Evolutionary conservation across 2,329 filamentous ascomycete genomes (phyloP).

Genomic region (Orbilia ellipsospora): DNA sequence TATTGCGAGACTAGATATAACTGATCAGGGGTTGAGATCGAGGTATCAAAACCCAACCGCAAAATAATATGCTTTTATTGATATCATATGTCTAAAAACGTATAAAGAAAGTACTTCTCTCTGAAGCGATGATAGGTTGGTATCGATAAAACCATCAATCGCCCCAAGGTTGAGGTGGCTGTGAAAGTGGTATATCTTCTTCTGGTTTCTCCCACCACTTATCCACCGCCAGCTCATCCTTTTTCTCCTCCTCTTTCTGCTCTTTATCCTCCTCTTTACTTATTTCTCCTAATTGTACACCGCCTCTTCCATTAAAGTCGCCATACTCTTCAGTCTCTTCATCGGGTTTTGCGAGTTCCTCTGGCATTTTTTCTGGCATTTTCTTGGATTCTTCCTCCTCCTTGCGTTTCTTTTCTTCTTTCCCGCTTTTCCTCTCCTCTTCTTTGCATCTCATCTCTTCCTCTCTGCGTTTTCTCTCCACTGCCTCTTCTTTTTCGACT

Average conservation of each 20-base stretch:
- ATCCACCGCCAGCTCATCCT: neutral
- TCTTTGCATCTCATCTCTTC: neutral
- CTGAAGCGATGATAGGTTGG: slow-evolving; percentile 50
- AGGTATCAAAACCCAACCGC: neutral
- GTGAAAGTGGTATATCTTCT: neutral
- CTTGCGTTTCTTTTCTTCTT: neutral
- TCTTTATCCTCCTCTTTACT: slow-evolving; percentile 2
- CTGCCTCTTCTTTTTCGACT: neutral
- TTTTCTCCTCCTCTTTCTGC: neutral
- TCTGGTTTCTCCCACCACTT: slow-evolving; percentile 4
- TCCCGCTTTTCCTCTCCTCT: neutral
- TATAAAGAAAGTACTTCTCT: slow-evolving; percentile 8
- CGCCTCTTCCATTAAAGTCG: slow-evolving; percentile 34
- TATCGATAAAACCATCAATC: slow-evolving; percentile 55
- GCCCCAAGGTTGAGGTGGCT: slow-evolving; percentile 14
- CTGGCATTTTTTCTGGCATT: neutral
- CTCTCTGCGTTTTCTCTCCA: neutral
- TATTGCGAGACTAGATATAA: too few species aligned
- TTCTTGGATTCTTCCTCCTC: neutral
- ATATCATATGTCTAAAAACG: slow-evolving; percentile 23
- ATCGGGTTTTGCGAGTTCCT: neutral
- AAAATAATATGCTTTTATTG: slow-evolving; percentile 26
- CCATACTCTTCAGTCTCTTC: slow-evolving; percentile 11
- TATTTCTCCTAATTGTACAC: slow-evolving; percentile 21
- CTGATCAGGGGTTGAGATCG: neutral